Evolutionary conservation across 1,284 basidiomycete genomes (phyloP), one percentile per base, ranked within the genome.

Genomic region (Rhodotorula mucilaginosa): DNA sequence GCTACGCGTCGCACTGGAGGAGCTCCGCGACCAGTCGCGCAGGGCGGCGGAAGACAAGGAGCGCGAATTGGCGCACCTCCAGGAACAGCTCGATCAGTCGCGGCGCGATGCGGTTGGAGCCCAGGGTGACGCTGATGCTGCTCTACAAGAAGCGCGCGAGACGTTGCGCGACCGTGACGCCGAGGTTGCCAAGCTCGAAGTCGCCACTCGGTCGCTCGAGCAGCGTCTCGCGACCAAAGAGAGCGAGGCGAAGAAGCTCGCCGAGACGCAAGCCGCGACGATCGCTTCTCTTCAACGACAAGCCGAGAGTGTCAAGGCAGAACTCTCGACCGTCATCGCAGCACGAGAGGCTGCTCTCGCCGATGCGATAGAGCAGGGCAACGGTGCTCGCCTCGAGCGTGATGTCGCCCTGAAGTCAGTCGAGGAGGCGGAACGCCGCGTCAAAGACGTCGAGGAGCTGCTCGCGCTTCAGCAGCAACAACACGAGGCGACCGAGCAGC

Each of bases 391-490:
- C 58, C 51, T 29, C 56, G 74, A 75, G 58, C 64, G 71, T 3
- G 69, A 73, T 29, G 8, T 67, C 5, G 69, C 71, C 3, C 31
- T 54, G 29, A 39, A 44, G n/a, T 7, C 46, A 5, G 59, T 59
- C 44, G 52, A 52, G 49, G 74, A 67, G 23, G 69, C 67, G 5
- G 61, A 66, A 15, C 47, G 16, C 26, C 66, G 69, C 2, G 49
- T 73, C 5, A n/a, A n/a, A 5, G 69, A 73, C 12, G 62, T 71
- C 21, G 68, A 74, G 49, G 72, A 70, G 18, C 58, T 74, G 16
- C 57, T n/a, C 2, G 54, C 67, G 46, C 51, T 61, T 8, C 56
- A 62, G 34, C 13, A 15, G n/a, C 59, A 56, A 23, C 56, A 63
- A 8, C 61, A 62, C 52, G 62, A 54, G 1, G 58, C 51, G 5